Conservation (phyloP, 257 asterid genomes). For the Solanum commersonii region DNA sequence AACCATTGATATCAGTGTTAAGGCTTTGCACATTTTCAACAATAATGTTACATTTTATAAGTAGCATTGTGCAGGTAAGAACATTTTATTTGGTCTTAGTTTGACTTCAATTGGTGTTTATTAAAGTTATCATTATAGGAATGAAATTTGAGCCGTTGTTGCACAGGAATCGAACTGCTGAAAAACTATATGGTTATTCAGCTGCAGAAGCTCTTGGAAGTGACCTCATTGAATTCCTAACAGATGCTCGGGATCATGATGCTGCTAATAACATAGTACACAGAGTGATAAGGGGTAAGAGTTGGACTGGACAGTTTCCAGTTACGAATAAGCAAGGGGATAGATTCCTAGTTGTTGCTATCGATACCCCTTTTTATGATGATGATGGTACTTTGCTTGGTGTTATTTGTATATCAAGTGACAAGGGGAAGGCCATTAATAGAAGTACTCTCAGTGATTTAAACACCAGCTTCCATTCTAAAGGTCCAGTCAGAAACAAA, state of each 20-base stretch:
- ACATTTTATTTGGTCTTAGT: background rate
- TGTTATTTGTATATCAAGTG: conserved; percentile 49
- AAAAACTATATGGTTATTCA: conserved; percentile 54
- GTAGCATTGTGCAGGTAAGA: background rate
- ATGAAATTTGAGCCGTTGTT: background rate
- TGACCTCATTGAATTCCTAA: conserved; percentile 39
- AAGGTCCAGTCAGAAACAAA: too few relatives aligned
- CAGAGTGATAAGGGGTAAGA: conserved; percentile 45
- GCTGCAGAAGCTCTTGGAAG: conserved; percentile 60
- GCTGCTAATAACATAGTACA: conserved; percentile 38
- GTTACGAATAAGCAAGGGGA: conserved; percentile 54
- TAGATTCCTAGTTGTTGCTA: conserved; percentile 42
- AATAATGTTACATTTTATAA: background rate
- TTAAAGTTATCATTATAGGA: background rate
- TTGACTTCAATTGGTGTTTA: background rate
- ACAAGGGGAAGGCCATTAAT: background rate
- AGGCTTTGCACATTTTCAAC: background rate
- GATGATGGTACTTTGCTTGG: conserved; percentile 68
- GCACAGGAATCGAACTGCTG: conserved; percentile 82
- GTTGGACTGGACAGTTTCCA: conserved; percentile 83
- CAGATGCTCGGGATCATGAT: conserved; percentile 32
- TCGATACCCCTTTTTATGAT: conserved; percentile 65
- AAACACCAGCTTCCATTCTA: too few relatives aligned
- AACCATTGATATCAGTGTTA: background rate
- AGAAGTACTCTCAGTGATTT: too few relatives aligned